phyloP scores from a whole-genome alignment of 176 grass and related monocot genomes.

The Aegilops longissima region DNA sequence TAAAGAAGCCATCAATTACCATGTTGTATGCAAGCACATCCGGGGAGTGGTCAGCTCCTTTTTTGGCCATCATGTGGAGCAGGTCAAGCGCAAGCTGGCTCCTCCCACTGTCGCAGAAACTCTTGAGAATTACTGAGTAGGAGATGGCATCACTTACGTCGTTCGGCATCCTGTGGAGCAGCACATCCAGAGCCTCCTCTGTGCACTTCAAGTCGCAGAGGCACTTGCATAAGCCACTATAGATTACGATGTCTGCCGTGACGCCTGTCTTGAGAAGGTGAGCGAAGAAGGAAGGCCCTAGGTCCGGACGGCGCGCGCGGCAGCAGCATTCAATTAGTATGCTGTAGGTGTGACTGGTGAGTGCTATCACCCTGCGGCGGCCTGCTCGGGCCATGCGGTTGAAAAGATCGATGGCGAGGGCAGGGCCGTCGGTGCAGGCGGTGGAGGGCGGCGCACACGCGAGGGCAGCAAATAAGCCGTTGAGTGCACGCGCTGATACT shows the following conservation, averaged over 20 bases:
- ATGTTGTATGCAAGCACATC: neutral
- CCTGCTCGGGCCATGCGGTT: neutral
- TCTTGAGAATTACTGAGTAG: neutral
- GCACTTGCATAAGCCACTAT: neutral
- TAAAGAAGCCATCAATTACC: neutral
- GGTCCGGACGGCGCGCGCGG: neutral
- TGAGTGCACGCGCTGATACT: neutral
- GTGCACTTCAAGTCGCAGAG: neutral
- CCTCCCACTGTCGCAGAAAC: neutral
- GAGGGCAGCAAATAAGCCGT: neutral
- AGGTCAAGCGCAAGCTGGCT: neutral
- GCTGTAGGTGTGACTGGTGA: neutral
- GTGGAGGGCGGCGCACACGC: neutral
- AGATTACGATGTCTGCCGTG: rapidly evolving
- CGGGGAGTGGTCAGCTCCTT: neutral
- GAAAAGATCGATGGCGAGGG: neutral
- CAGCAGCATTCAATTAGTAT: neutral
- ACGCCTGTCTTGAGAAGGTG: neutral
- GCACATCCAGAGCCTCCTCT: neutral
- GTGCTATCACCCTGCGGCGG: too few species aligned
- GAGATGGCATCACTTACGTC: neutral
- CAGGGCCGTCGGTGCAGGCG: neutral
- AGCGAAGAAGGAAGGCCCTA: neutral
- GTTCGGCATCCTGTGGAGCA: neutral
- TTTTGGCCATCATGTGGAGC: neutral